phyloP scores from a whole-genome alignment of 345 rosid species.

The Hibiscus mutabilis region DNA sequence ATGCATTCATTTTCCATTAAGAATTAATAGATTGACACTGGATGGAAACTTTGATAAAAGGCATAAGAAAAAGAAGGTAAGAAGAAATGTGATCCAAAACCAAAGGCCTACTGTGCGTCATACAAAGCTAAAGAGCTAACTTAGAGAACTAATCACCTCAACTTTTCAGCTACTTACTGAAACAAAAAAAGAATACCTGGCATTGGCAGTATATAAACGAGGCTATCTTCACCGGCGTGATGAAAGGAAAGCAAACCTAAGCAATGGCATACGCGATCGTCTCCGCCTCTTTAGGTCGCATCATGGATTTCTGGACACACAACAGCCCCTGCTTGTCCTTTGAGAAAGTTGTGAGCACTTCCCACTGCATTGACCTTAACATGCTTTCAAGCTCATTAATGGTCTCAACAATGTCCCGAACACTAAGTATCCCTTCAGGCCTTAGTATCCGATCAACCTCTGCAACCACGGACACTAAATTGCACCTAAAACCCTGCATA shows the following conservation, averaged over 20 bases:
- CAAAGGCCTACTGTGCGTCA: conserved; percentile 6
- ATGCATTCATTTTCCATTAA: no score
- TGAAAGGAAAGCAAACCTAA: conserved; percentile 20
- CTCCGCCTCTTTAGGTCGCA: conserved; percentile 75
- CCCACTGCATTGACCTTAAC: background rate
- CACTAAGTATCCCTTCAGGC: conserved; percentile 82
- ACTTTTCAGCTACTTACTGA: conserved; percentile 17
- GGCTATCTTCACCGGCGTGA: background rate
- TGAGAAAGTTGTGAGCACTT: background rate
- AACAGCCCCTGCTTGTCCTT: conserved; percentile 78
- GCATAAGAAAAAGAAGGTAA: no score
- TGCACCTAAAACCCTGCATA: conserved; percentile 6
- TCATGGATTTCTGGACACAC: conserved; percentile 64
- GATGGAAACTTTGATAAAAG: no score
- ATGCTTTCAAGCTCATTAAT: conserved; percentile 43
- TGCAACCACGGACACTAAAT: conserved; percentile 53
- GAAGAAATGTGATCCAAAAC: background rate
- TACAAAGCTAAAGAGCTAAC: conserved; percentile 4
- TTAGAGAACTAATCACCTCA: conserved; percentile 3
- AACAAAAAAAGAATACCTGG: conserved; percentile 16
- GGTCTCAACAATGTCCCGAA: conserved; percentile 61
- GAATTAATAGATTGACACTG: no score
- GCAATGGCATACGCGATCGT: conserved; percentile 52
- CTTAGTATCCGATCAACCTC: conserved; percentile 87
- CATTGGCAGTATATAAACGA: no score